These are phyloP conservation scores for Brassica incana DNA, from an alignment of 345 rosid species.

Conservation along the genomic window DNA sequence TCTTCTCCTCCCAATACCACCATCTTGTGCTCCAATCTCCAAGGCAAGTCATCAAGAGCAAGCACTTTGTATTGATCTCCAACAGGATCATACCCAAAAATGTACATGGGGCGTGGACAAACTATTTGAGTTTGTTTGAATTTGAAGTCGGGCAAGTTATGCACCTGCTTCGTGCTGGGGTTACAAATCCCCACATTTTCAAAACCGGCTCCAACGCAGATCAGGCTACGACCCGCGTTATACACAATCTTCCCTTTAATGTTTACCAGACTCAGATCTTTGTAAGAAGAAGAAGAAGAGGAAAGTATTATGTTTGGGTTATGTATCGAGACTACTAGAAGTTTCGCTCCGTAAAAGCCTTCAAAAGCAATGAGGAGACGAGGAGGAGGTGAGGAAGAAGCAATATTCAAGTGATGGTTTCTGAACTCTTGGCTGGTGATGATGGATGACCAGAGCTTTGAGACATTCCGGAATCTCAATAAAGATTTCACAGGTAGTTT, in stretches of 20 bases:
- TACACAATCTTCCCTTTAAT: background rate
- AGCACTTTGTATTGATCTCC: conserved; percentile 12
- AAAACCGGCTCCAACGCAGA: background rate
- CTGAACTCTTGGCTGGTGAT: background rate
- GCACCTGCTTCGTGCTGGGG: background rate
- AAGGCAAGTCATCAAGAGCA: background rate
- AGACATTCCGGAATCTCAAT: no score
- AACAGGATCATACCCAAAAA: background rate
- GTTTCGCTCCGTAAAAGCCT: background rate
- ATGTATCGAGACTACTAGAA: background rate
- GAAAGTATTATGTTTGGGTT: background rate
- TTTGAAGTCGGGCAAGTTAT: background rate
- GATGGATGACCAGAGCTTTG: background rate
- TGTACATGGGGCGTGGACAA: background rate
- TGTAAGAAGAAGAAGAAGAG: background rate
- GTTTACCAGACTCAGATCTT: background rate
- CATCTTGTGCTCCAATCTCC: background rate
- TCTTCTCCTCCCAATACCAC: background rate
- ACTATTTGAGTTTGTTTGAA: background rate
- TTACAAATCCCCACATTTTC: background rate
- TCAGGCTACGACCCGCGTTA: background rate
- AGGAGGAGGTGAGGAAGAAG: background rate
- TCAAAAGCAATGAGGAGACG: background rate
- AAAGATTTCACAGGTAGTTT: no score
- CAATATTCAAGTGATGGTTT: no score